These are phyloP conservation scores for Mortierella sp. DNA, from an alignment of 371 early-diverging fungal genomes.

Conservation along the genomic window DNA sequence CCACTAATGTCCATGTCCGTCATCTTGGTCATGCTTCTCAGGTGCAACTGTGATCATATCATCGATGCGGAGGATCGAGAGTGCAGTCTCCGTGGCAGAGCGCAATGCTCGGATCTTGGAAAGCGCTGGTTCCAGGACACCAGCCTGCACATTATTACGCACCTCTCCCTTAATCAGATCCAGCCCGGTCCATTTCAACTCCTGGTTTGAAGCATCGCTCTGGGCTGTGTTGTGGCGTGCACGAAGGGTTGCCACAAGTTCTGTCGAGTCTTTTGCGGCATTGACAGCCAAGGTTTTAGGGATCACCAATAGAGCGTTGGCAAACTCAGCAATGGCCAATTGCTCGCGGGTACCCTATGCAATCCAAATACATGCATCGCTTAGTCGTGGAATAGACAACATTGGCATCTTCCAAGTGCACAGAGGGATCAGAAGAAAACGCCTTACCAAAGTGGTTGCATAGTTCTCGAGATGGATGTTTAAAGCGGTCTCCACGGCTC, in stretches of 20 bases:
- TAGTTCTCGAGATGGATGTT: conserved; percentile 98
- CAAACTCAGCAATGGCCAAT: conserved; percentile 98
- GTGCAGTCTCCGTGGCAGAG: conserved; percentile 99
- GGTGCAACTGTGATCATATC: conserved; percentile 91
- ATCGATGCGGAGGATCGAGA: conserved; percentile 98
- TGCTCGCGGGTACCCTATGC: conserved; percentile 85
- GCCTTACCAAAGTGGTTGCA: conserved; percentile 85
- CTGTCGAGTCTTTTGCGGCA: conserved; percentile 98
- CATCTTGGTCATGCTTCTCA: conserved; percentile 60
- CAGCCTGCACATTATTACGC: conserved; percentile 95
- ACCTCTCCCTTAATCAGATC: conserved; percentile 95
- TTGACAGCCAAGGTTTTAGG: conserved; percentile 99
- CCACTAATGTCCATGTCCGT: conserved; percentile 69
- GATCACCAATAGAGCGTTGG: conserved; percentile 96
- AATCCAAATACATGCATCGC: background rate
- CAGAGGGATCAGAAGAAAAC: background rate
- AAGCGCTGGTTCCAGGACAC: conserved; percentile 99
- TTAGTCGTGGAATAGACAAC: background rate
- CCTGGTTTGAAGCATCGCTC: conserved; percentile 72
- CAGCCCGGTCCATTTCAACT: conserved; percentile 90
- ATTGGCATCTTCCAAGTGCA: too few species aligned
- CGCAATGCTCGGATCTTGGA: conserved; percentile 98
- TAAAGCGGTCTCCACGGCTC: conserved; percentile 98
- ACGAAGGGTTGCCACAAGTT: conserved; percentile 94
- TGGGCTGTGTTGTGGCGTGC: conserved; percentile 94